Conservation (phyloP, 2,329 filamentous ascomycete species). For the Teratosphaeria gauchensis region DNA sequence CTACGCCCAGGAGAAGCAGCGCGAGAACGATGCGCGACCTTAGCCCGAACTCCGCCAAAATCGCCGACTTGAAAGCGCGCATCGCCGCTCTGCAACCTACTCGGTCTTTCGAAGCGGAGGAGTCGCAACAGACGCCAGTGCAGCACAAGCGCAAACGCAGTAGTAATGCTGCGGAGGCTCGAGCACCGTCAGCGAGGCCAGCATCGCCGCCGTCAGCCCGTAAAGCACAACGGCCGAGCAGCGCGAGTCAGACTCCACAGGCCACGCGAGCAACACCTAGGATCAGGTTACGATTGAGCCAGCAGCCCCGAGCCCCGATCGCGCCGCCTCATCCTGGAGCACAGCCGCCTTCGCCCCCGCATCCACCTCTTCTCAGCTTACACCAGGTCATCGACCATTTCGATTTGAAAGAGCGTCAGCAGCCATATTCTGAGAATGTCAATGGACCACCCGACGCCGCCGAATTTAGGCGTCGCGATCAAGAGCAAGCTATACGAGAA, state of each 20-base stretch:
- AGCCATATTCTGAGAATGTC: slow-evolving; percentile 23
- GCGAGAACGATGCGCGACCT: slow-evolving; percentile 5
- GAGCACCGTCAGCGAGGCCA: slow-evolving; percentile 1
- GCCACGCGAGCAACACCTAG: slow-evolving; percentile 14
- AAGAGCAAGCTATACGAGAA: slow-evolving; percentile 19
- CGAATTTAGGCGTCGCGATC: slow-evolving; percentile 14
- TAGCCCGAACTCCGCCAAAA: slow-evolving; percentile 9
- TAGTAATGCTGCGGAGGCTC: slow-evolving; percentile 5
- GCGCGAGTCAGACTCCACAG: slow-evolving; percentile 12
- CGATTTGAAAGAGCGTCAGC: slow-evolving; percentile 25
- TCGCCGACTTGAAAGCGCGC: slow-evolving; percentile 21
- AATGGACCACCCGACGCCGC: slow-evolving; percentile 19
- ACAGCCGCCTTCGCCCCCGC: slow-evolving; percentile 14
- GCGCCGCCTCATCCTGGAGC: slow-evolving; percentile 24
- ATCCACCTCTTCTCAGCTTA: slow-evolving; percentile 20
- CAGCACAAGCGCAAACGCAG: slow-evolving; percentile 15
- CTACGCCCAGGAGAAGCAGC: not conserved
- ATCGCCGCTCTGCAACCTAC: slow-evolving; percentile 22
- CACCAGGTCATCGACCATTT: slow-evolving; percentile 24
- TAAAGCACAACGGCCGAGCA: slow-evolving; percentile 11
- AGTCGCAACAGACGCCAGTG: slow-evolving; percentile 2
- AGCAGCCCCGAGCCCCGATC: slow-evolving; percentile 9
- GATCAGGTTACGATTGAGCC: slow-evolving; percentile 21
- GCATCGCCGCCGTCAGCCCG: slow-evolving; percentile 11
- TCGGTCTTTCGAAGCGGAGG: slow-evolving; percentile 12